Base-by-base conservation (phyloP, 177 flowering plant genomes). In the Tripterygium wilfordii region DNA sequence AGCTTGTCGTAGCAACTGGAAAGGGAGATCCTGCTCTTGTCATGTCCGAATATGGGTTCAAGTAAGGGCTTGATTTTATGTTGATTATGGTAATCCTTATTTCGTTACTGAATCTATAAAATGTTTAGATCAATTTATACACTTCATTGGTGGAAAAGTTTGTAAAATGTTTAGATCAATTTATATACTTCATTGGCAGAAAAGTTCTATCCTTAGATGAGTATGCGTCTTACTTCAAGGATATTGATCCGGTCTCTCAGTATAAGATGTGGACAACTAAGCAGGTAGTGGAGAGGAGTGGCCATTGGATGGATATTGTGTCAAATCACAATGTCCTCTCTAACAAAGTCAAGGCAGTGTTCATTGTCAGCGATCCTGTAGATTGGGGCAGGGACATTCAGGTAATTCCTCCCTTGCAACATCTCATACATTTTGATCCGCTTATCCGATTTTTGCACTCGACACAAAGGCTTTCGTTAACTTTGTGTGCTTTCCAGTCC, bases 1-100 rank as follows among this genome's bases (percentile, higher is more conserved):
- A 78, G 42, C 68, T 78, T 25, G 52, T 83, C 55, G 37, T 83
- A 57, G 92, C 85, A 38, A 58, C 65, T 42, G 96, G 96, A 22
- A 87, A 87, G 68, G 92, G 96, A 42, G 85, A 87, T 49, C 96
- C 96, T 56, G 85, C 74, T 60, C 48, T 31, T 5, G 96, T 87
- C 19, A 79, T 87, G 86, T 67, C 77, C 37, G 83, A 79, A 23
- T 83, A 87, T 69, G 96, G 91, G 16, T 87, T 79, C 61, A 79
- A 78, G 95, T 83, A 66, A 60, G 81, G 26, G 57, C 35, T 41
- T 29, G 1, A 10, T n/a, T 19, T 8, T 48, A 52, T n/a, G 30
- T 54, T 17, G 35, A 13, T 13, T 4, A n/a, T 2, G n/a, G 31
- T 36, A 15, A 7, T 16, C 30, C 32, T 30, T 38, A 15, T 4